Percentiles rank a stretch among this genome's conserved stretches.
Evolutionary conservation across 2,329 filamentous ascomycete genomes (phyloP).

Genomic region (Dactylellina sp.): DNA sequence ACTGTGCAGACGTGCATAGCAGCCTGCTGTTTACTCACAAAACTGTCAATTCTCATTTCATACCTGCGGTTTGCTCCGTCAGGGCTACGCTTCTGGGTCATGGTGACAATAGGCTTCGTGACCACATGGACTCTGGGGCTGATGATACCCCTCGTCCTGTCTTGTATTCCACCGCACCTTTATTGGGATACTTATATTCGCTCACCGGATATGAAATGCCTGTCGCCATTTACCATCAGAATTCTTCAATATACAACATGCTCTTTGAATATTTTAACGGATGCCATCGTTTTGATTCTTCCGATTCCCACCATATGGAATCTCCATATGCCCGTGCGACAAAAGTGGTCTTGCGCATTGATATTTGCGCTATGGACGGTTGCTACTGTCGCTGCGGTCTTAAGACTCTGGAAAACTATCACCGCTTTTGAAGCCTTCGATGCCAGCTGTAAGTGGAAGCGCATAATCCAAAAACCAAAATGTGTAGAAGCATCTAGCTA

Average conservation of each 20-base stretch:
- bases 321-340: conserved; percentile 27
- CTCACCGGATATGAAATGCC: conserved; percentile 42
- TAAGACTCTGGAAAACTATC: conserved; percentile 28
- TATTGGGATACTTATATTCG: conserved; percentile 37
- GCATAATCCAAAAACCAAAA: neutral
- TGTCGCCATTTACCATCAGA: conserved; percentile 25
- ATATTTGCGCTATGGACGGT: conserved; percentile 39
- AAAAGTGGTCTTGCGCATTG: conserved; percentile 43
- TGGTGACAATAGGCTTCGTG: conserved; percentile 28
- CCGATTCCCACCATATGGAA: conserved; percentile 34
- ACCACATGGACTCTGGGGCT: conserved; percentile 28
- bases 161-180: conserved; percentile 32
- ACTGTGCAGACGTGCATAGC: conserved; percentile 21
- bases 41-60: conserved; percentile 35
- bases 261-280: conserved; percentile 31
- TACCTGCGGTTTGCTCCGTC: conserved; percentile 41
- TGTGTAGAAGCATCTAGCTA: neutral
- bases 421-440: conserved; percentile 30
- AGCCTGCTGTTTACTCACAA: conserved; percentile 29
- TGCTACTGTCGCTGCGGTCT: conserved; percentile 32
- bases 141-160: conserved; percentile 34
- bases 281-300: conserved; percentile 32
- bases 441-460: conserved; percentile 37
- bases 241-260: conserved; percentile 33
- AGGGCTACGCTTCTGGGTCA: conserved; percentile 32